Evolutionary conservation across 2,329 filamentous ascomycete species (phyloP), one percentile per base, ranked within the genome.

Genomic region (Clonostachys sp.): DNA sequence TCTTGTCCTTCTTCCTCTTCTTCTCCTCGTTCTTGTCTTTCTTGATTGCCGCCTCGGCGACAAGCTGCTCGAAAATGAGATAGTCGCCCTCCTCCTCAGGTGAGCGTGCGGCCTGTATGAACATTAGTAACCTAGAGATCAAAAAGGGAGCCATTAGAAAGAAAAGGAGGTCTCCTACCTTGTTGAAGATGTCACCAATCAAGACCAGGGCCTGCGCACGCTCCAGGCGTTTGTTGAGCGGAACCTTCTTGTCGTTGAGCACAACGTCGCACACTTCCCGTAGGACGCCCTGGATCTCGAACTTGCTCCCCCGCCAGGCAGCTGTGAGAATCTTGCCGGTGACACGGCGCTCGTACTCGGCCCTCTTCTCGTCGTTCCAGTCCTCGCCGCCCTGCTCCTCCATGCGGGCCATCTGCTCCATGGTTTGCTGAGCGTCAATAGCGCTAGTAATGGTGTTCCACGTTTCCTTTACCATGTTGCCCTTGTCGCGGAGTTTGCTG

Each of bases 311-410:
- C 54, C 91, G 78, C 94, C 94, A 99, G 12, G 94, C 94, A 4
- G 94, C 94, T 5, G 91, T 95, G 38, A 99, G 80, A 55, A 99
- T 97, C 80, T 99, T 99, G 61, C 94, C 94, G 10, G 94, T 99
- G 20, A 97, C 92, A 57, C 87, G 84, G 62, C 92, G 86, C 76
- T 97, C 94, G 61, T 95, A 96, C 72, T 99, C 94, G 40, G 86
- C 85, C 71, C 91, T 91, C 75, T 88, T 91, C 82, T 97, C 94
- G 53, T 99, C 94, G 1, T 94, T 97, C 94, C 94, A 99, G 51
- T 96, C 91, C 48, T 96, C 94, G 44, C 94, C 94, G 46, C 92
- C 94, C 61, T 86, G 85, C 74, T 96, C 89, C 72, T 99, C 94
- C 69, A 92, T 78, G 66, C 92, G 91, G 47, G 91, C 91, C 94